phyloP scores from a whole-genome alignment of 116 monocot genomes.

The Papilionanthe hybrid region DNA sequence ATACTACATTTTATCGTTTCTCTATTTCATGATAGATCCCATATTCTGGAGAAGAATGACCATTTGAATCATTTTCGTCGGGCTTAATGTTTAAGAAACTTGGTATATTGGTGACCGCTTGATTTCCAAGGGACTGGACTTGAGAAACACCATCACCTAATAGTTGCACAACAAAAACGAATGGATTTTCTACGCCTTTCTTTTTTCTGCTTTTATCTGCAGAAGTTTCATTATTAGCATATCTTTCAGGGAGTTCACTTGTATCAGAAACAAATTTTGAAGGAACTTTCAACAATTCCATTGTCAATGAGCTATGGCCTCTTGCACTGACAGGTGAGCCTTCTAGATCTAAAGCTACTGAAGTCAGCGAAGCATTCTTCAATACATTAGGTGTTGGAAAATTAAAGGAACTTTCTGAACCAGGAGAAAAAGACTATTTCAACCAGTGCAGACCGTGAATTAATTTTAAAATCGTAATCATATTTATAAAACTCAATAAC shows the following conservation, averaged over 20 bases:
- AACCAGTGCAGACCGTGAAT: slow-evolving; percentile 88
- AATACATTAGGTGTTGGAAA: slow-evolving; percentile 26
- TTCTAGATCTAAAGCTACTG: slow-evolving; percentile 21
- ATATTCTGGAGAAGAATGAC: slow-evolving; percentile 46
- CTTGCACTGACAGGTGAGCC: slow-evolving; percentile 35
- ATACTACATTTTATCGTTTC: slow-evolving; percentile 24
- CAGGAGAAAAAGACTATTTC: slow-evolving; percentile 87
- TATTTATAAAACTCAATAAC: slow-evolving; percentile 95
- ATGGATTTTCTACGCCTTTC: slow-evolving; percentile 62
- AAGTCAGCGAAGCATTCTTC: slow-evolving; percentile 23
- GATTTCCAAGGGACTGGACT: slow-evolving; percentile 89
- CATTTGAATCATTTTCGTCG: slow-evolving; percentile 75
- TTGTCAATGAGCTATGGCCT: slow-evolving; percentile 37
- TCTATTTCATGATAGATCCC: slow-evolving; percentile 50
- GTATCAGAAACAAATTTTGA: slow-evolving; percentile 52
- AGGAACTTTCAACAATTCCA: slow-evolving; percentile 40
- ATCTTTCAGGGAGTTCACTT: slow-evolving; percentile 45
- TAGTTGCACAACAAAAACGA: slow-evolving; percentile 85
- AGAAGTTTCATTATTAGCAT: slow-evolving; percentile 14
- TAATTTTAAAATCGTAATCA: slow-evolving; percentile 97
- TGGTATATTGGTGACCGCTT: slow-evolving; percentile 88
- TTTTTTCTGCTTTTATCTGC: slow-evolving; percentile 30
- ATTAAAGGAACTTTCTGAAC: slow-evolving; percentile 32
- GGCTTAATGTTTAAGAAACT: slow-evolving; percentile 86
- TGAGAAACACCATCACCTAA: slow-evolving; percentile 98